Percentiles rank a stretch among this genome's conserved stretches.
phyloP scores from a whole-genome alignment of 768 basidiomycete species.

The Leccinum uliginosum region DNA sequence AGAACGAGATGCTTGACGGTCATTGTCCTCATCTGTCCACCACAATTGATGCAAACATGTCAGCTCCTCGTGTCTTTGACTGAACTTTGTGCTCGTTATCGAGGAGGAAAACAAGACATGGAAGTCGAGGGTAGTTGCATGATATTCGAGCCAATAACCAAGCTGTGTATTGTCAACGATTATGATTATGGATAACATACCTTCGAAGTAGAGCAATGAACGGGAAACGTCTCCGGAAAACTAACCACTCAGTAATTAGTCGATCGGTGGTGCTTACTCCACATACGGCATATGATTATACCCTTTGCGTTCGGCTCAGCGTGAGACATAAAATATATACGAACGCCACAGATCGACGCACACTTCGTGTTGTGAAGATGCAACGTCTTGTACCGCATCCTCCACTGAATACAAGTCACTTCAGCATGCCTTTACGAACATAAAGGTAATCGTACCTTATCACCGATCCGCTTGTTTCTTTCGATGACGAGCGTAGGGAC shows the following conservation, averaged over 20 bases:
- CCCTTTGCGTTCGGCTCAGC: constrained; percentile 33
- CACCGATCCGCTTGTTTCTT: constrained; percentile 46
- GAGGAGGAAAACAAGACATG: constrained; percentile 56
- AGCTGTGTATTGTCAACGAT: constrained; percentile 31
- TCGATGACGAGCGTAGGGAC: constrained; percentile 55
- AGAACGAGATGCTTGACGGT: constrained; percentile 50
- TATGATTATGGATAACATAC: constrained; percentile 17
- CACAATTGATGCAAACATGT: constrained; percentile 37
- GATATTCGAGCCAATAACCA: constrained; percentile 61
- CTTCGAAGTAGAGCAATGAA: constrained; percentile 48
- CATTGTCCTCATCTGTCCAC: constrained; percentile 30
- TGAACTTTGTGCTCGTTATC: constrained; percentile 32
- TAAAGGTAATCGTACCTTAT: constrained; percentile 27
- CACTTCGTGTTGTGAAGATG: constrained; percentile 50
- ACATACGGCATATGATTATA: constrained; percentile 51
- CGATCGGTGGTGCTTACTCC: constrained; percentile 33
- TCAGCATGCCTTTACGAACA: neutral
- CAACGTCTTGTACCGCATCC: constrained; percentile 52
- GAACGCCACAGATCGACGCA: constrained; percentile 23
- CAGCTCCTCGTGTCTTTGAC: constrained; percentile 36
- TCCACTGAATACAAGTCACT: constrained; percentile 35
- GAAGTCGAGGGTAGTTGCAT: constrained; percentile 53
- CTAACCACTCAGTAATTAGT: constrained; percentile 22
- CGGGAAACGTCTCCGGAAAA: constrained; percentile 52
- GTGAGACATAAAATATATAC: neutral